A percentile compares a stretch with the other conserved stretches of the same genome.
Evolutionary conservation across 371 early-diverging fungal genomes (phyloP).

Genomic region (Mucor ambiguus): DNA sequence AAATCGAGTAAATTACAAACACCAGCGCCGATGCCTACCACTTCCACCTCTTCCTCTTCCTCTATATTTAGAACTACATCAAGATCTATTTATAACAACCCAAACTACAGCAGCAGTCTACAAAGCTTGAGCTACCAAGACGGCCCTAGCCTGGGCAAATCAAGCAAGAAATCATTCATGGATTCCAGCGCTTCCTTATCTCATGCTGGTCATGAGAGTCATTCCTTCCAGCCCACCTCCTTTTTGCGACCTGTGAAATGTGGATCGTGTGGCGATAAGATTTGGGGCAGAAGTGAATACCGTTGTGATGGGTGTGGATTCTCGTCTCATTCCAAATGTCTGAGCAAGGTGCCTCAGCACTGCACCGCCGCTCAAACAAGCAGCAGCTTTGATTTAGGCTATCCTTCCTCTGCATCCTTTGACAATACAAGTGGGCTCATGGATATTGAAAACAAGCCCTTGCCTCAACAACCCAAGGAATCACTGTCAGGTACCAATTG

Average conservation of each 20-base stretch:
- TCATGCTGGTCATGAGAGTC: constrained; percentile 22
- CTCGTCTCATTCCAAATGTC: constrained; percentile 37
- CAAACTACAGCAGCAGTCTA: constrained; percentile 8
- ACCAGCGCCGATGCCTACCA: constrained; percentile 11
- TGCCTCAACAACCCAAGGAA: constrained; percentile 5
- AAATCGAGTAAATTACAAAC: neutral
- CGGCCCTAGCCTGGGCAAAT: neutral
- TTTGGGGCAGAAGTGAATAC: constrained; percentile 84
- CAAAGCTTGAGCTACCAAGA: constrained; percentile 1
- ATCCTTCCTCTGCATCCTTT: neutral
- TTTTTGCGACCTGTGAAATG: constrained; percentile 77
- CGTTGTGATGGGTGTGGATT: constrained; percentile 66
- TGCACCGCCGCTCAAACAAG: constrained; percentile 24
- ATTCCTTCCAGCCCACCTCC: constrained; percentile 62
- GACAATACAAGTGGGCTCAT: neutral
- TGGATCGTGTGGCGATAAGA: constrained; percentile 81
- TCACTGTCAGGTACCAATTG: neutral
- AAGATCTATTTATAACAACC: constrained; percentile 7
- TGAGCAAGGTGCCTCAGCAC: constrained; percentile 34
- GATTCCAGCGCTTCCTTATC: constrained; percentile 1
- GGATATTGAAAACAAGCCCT: constrained; percentile 1
- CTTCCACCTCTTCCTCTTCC: constrained; percentile 14
- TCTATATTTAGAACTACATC: constrained; percentile 1
- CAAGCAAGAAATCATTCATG: constrained; percentile 9
- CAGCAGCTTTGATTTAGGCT: constrained; percentile 24